Evolutionary conservation across 345 rosid species (phyloP).

Genomic region (Populus tremula): DNA sequence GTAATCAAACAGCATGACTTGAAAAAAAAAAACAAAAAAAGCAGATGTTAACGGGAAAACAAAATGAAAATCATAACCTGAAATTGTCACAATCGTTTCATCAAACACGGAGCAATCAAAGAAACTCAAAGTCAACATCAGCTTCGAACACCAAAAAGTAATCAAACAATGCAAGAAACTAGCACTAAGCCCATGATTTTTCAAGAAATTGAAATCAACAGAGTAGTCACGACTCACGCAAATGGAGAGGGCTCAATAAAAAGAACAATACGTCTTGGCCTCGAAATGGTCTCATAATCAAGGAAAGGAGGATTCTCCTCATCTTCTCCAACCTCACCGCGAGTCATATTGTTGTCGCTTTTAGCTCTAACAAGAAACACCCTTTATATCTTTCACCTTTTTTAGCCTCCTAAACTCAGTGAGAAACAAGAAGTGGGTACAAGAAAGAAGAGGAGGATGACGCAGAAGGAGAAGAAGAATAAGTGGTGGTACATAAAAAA

Average conservation of each 20-base stretch:
- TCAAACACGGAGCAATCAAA: not conserved
- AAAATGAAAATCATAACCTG: not conserved
- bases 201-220: not conserved
- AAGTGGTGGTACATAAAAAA: constrained; percentile 16
- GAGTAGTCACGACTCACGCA: constrained; percentile 52
- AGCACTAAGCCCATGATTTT: not conserved
- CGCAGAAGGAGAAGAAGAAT: constrained; percentile 19
- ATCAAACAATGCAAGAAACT: not conserved
- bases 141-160: not conserved
- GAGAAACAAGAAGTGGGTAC: constrained; percentile 18
- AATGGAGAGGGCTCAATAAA: constrained; percentile 99
- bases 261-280: constrained; percentile 86
- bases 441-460: constrained; percentile 21
- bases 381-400: constrained; percentile 14
- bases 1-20: not conserved
- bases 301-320: constrained; percentile 51
- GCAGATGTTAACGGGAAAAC: not conserved
- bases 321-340: constrained; percentile 45
- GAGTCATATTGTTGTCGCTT: constrained; percentile 39
- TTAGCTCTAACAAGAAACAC: constrained; percentile 24
- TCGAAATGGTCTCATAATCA: constrained; percentile 48
- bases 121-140: constrained; percentile 3
- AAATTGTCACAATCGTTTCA: constrained; percentile 1
- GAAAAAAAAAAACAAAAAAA: not conserved
- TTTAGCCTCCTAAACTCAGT: not conserved